These are phyloP conservation scores for Cercospora brassicicola DNA, from an alignment of 2,329 filamentous ascomycete genomes.

Conservation along the genomic window DNA sequence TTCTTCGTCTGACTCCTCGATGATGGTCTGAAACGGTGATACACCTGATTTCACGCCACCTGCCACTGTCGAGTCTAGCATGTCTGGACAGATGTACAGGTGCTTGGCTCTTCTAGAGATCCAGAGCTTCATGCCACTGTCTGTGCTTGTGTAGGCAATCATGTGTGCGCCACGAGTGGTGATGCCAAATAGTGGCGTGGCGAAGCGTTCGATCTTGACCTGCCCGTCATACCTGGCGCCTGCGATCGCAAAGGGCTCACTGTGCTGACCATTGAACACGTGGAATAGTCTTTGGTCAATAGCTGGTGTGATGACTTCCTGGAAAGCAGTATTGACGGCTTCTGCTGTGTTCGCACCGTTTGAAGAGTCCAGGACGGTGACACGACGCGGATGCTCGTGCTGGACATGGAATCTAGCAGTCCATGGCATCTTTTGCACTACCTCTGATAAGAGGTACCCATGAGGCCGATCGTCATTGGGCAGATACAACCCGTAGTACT, in stretches of 20 bases:
- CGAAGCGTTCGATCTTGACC: slow-evolving; percentile 72
- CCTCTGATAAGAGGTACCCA: slow-evolving; percentile 60
- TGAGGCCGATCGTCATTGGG: slow-evolving; percentile 61
- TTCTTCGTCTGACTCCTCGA: slow-evolving; percentile 86
- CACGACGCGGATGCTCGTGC: slow-evolving; percentile 31
- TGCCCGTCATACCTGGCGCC: slow-evolving; percentile 58
- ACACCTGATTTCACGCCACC: slow-evolving; percentile 82
- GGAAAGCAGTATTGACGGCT: slow-evolving; percentile 57
- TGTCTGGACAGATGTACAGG: slow-evolving; percentile 82
- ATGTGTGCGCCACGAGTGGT: slow-evolving; percentile 77
- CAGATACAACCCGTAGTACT: slow-evolving; percentile 64
- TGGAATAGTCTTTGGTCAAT: slow-evolving; percentile 60
- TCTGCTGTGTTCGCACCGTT: slow-evolving; percentile 63
- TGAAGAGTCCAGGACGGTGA: slow-evolving; percentile 44
- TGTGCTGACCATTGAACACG: slow-evolving; percentile 72
- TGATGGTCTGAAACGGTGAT: slow-evolving; percentile 72
- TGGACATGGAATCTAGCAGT: slow-evolving; percentile 58
- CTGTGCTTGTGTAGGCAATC: slow-evolving; percentile 63
- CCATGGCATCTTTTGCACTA: slow-evolving; percentile 58
- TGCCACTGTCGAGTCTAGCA: slow-evolving; percentile 91
- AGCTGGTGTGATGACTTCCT: slow-evolving; percentile 61
- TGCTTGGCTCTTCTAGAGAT: slow-evolving; percentile 70
- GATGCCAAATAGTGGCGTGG: slow-evolving; percentile 69
- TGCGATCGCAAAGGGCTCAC: slow-evolving; percentile 77
- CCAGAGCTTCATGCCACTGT: slow-evolving; percentile 71